Conservation (phyloP, 2,329 filamentous ascomycete species). For the Coniochaeta sp. region DNA sequence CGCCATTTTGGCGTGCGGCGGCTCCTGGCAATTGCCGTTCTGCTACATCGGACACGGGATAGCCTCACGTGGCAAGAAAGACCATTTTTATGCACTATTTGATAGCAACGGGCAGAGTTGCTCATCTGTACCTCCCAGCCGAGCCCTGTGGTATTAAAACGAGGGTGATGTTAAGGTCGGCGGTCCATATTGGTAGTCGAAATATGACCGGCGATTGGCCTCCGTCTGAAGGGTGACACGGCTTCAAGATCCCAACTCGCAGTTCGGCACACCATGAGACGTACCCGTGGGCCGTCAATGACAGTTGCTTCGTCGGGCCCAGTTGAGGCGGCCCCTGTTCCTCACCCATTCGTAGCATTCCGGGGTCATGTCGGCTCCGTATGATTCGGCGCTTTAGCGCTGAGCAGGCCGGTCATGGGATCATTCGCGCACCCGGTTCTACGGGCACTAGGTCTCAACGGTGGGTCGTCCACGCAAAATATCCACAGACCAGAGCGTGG, state of each 20-base stretch:
- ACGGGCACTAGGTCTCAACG: not conserved
- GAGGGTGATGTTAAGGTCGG: not conserved
- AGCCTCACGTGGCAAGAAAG: not conserved
- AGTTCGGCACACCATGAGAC: not conserved
- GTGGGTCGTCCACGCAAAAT: not conserved
- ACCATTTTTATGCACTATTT: too few relatives aligned
- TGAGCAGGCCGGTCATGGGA: not conserved
- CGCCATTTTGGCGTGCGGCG: not conserved
- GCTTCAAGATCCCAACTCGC: not conserved
- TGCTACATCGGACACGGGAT: not conserved
- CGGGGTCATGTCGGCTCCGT: not conserved
- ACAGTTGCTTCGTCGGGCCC: too few relatives aligned
- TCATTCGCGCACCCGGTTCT: not conserved
- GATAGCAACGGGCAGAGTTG: not conserved
- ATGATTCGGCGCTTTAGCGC: not conserved
- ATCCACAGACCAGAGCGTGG: too few relatives aligned
- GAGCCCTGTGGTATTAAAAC: not conserved
- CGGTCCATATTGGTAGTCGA: not conserved
- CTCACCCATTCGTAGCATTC: not conserved
- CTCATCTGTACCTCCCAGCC: not conserved
- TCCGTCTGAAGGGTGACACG: not conserved
- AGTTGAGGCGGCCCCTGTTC: not conserved
- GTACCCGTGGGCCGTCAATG: not conserved
- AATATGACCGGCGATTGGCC: not conserved
- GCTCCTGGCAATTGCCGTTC: not conserved